Evolutionary conservation across 169 alveolate species (phyloP).

Genomic region (Babesia microti): DNA sequence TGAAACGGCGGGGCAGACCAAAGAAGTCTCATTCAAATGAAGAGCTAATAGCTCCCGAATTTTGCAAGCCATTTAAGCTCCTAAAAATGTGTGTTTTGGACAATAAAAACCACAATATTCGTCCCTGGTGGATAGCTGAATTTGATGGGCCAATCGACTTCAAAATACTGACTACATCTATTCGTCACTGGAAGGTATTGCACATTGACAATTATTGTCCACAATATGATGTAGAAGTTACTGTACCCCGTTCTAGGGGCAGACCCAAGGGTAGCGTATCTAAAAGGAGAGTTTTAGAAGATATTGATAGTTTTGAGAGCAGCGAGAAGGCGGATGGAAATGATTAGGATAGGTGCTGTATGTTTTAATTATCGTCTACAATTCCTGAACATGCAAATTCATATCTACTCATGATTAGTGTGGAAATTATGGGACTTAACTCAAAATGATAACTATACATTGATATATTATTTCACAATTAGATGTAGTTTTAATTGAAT

Average conservation of each 20-base stretch:
- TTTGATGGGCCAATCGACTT: constrained; percentile 4
- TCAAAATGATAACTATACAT: neutral
- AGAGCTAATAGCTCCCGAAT: no score
- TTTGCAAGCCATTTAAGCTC: no score
- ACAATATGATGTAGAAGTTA: neutral
- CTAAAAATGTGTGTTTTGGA: no score
- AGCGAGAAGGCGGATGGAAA: neutral
- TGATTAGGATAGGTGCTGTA: no score
- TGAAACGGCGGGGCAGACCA: no score
- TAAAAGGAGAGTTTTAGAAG: no score
- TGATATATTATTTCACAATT: neutral
- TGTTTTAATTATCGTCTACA: no score
- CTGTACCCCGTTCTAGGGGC: neutral
- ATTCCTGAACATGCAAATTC: neutral
- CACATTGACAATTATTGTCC: constrained; percentile 1
- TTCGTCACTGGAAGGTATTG: constrained; percentile 4
- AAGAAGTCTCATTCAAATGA: no score
- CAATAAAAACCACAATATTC: no score
- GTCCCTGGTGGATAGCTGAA: constrained; percentile 9
- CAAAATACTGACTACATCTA: neutral
- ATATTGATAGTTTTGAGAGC: neutral
- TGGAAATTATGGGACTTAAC: no score
- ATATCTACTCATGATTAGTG: neutral
- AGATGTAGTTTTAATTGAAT: constrained; percentile 1
- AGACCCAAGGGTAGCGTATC: neutral